phyloP scores from a whole-genome alignment of 495 filamentous ascomycete genomes.

The Neurospora sp. region DNA sequence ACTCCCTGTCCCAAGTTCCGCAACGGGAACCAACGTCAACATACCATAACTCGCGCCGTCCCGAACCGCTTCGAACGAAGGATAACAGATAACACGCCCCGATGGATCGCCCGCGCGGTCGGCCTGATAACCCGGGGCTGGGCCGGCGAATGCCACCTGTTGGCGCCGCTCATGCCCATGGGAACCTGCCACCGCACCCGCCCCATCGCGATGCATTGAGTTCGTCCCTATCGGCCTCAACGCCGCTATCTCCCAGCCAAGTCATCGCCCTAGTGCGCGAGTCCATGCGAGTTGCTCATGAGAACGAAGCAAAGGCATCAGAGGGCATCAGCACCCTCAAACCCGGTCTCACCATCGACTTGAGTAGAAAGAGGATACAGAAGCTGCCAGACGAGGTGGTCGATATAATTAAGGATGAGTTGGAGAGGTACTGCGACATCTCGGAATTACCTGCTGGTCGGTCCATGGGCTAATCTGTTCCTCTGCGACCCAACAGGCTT shows the following conservation, averaged over 20 bases:
- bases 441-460: neutral
- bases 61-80: neutral
- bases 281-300: constrained; percentile 57
- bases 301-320: constrained; percentile 57
- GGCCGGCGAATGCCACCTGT: constrained; percentile 25
- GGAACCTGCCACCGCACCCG: constrained; percentile 27
- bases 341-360: constrained; percentile 75
- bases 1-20: neutral
- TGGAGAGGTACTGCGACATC: constrained; percentile 58
- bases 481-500: constrained; percentile 42
- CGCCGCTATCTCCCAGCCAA: constrained; percentile 35
- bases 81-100: neutral
- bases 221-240: constrained; percentile 28
- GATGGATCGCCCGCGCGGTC: constrained; percentile 26
- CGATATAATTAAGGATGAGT: constrained; percentile 83
- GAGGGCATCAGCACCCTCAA: constrained; percentile 60
- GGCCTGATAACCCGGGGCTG: constrained; percentile 31
- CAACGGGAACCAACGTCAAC: neutral
- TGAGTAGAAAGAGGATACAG: constrained; percentile 73
- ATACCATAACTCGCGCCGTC: neutral
- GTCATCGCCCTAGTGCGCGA: constrained; percentile 49
- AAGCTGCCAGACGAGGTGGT: constrained; percentile 80
- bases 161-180: constrained; percentile 18
- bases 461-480: constrained; percentile 5
- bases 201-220: constrained; percentile 26